Percentiles rank a stretch among this genome's conserved stretches.
phyloP scores from a whole-genome alignment of 768 basidiomycete species.

The Obba rivulosa region DNA sequence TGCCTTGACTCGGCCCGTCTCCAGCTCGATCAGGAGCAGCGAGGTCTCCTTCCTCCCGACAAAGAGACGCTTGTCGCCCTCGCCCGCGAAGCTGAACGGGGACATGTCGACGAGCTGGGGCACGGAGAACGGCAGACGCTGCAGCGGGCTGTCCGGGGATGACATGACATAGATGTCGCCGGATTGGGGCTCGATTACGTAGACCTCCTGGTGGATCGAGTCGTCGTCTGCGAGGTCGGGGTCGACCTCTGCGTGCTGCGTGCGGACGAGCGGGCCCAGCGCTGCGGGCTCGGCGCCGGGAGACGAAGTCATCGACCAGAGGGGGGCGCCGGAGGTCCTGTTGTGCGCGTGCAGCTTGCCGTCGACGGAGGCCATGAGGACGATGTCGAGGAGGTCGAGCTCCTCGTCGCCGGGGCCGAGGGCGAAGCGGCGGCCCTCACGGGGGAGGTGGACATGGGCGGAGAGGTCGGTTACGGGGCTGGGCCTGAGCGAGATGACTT shows the following conservation, averaged over 20 bases:
- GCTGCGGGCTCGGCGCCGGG: slow-evolving; percentile 27
- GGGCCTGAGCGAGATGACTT: slow-evolving; percentile 17
- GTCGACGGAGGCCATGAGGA: slow-evolving; percentile 90
- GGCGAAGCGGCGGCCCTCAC: slow-evolving; percentile 5
- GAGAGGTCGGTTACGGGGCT: slow-evolving; percentile 14
- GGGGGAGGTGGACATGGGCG: slow-evolving; percentile 14
- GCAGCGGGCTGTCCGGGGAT: slow-evolving; percentile 61
- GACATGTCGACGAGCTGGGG: slow-evolving; percentile 87
- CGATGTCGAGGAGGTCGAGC: slow-evolving; percentile 70
- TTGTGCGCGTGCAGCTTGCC: slow-evolving; percentile 94
- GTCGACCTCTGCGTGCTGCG: slow-evolving; percentile 54
- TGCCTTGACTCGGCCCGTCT: slow-evolving; percentile 76
- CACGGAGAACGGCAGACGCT: slow-evolving; percentile 89
- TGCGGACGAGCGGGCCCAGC: slow-evolving; percentile 71
- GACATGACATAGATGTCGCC: slow-evolving; percentile 89
- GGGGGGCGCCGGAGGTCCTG: slow-evolving; percentile 69
- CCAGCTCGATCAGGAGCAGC: slow-evolving; percentile 64
- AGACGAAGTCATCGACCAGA: slow-evolving; percentile 78
- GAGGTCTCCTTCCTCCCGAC: slow-evolving; percentile 91
- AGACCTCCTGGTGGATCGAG: slow-evolving; percentile 58
- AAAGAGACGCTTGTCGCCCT: slow-evolving; percentile 68
- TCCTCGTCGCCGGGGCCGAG: slow-evolving; percentile 25
- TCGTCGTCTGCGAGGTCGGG: slow-evolving; percentile 51
- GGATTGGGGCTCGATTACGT: slow-evolving; percentile 92
- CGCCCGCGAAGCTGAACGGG: slow-evolving; percentile 70